Evolutionary conservation across 352 stramenopile species (phyloP).

Genomic region (Globisporangium alternatum): DNA sequence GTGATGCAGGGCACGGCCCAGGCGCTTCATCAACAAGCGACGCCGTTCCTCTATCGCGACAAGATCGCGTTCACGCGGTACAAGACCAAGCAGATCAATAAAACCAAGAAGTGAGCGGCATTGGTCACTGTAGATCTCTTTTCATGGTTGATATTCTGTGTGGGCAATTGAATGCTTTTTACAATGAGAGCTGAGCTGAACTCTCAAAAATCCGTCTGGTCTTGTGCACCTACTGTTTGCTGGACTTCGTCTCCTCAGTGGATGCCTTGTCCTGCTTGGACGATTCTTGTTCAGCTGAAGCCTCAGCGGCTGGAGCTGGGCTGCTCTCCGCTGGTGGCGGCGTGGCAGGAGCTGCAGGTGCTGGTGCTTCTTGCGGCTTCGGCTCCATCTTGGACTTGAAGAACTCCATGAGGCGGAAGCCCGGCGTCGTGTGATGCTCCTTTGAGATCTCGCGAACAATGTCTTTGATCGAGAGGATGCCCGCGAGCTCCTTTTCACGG

Average conservation of each 20-base stretch:
- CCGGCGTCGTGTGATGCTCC: conserved; percentile 61
- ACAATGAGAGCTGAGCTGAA: too few species aligned
- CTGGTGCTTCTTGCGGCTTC: too few species aligned
- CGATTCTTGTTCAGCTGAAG: too few species aligned
- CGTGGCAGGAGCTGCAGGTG: not conserved
- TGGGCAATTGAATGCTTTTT: too few species aligned
- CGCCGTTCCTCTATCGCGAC: conserved; percentile 69
- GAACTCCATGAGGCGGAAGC: conserved; percentile 4
- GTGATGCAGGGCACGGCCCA: conserved; percentile 59
- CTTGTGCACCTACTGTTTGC: not conserved
- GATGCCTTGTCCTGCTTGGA: not conserved
- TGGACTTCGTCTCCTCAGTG: not conserved
- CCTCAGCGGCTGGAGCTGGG: not conserved
- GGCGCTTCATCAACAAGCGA: conserved; percentile 46
- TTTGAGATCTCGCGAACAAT: conserved; percentile 85
- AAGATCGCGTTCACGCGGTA: conserved; percentile 68
- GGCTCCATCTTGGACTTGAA: too few species aligned
- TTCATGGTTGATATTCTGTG: not conserved
- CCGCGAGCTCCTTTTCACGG: conserved; percentile 76
- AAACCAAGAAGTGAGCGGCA: conserved; percentile 34
- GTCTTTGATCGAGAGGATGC: conserved; percentile 84
- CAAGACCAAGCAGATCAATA: conserved; percentile 50
- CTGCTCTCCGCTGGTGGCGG: conserved; percentile 1
- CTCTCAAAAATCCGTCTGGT: too few species aligned
- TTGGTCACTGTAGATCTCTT: not conserved